These are phyloP conservation scores for Dothideomycetes sp. DNA, from an alignment of 2,329 filamentous ascomycete species.

Conservation along the genomic window DNA sequence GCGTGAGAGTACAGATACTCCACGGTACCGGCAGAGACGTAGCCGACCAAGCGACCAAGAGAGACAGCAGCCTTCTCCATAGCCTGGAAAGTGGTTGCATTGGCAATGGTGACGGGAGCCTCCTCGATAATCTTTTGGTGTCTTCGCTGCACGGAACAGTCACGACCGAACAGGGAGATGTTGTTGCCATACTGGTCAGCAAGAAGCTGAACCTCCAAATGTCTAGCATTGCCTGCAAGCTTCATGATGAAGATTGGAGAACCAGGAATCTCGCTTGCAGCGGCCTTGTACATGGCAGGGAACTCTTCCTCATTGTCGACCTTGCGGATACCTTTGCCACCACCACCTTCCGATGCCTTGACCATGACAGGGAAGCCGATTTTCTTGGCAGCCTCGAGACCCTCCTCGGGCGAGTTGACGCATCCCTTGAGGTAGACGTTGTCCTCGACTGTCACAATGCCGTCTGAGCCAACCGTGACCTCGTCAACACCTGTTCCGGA, in stretches of 20 bases:
- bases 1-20: slow-evolving; percentile 98
- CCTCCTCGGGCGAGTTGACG: slow-evolving; percentile 80
- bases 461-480: slow-evolving; percentile 66
- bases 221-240: slow-evolving; percentile 87
- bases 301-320: slow-evolving; percentile 79
- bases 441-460: slow-evolving; percentile 86
- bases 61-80: slow-evolving; percentile 97
- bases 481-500: slow-evolving; percentile 83
- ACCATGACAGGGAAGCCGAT: slow-evolving; percentile 99
- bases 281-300: slow-evolving; percentile 80
- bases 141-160: slow-evolving; percentile 94
- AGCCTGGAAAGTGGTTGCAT: slow-evolving; percentile 73
- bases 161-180: slow-evolving; percentile 95
- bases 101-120: slow-evolving; percentile 93
- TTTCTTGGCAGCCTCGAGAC: slow-evolving; percentile 70
- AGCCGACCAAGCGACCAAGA: slow-evolving; percentile 85
- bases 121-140: slow-evolving; percentile 99
- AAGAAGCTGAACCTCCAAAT: slow-evolving; percentile 93
- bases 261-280: slow-evolving; percentile 92
- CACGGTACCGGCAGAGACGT: slow-evolving; percentile 96
- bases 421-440: slow-evolving; percentile 82
- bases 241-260: slow-evolving; percentile 99
- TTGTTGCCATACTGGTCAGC: slow-evolving; percentile 99
- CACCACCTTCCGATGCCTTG: slow-evolving; percentile 98
- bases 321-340: slow-evolving; percentile 98